These are phyloP conservation scores for Cucumis cinereus DNA, from an alignment of 306 rosid species.

Conservation along the genomic window DNA sequence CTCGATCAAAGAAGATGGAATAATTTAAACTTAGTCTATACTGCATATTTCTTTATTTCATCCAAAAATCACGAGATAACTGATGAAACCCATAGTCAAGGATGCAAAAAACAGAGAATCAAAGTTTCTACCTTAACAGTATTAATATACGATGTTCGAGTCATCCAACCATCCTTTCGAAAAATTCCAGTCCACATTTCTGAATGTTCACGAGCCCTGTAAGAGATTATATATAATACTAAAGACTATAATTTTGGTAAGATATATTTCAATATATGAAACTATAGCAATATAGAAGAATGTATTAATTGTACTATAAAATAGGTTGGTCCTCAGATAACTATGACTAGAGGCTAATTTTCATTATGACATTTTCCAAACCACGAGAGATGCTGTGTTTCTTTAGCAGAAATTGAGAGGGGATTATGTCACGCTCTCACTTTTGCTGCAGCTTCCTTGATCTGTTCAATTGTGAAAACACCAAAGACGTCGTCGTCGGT, in stretches of 20 bases:
- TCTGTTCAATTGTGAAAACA: slow-evolving; percentile 73
- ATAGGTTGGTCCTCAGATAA: neutral
- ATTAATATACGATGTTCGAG: neutral
- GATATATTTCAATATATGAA: neutral
- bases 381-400: neutral
- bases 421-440: slow-evolving; percentile 30
- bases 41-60: neutral
- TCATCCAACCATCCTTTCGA: neutral
- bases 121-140: neutral
- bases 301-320: neutral
- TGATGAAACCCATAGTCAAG: neutral
- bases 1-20: neutral
- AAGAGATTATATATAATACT: neutral
- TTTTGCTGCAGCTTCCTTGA: slow-evolving; percentile 82
- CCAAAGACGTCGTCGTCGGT: slow-evolving; percentile 79
- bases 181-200: neutral
- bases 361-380: neutral
- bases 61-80: neutral
- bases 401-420: neutral
- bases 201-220: neutral
- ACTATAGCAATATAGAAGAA: neutral
- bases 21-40: no score
- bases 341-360: neutral
- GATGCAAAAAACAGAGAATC: neutral
- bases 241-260: neutral